phyloP scores from a whole-genome alignment of 768 basidiomycete species.

The Trametes coccinea region DNA sequence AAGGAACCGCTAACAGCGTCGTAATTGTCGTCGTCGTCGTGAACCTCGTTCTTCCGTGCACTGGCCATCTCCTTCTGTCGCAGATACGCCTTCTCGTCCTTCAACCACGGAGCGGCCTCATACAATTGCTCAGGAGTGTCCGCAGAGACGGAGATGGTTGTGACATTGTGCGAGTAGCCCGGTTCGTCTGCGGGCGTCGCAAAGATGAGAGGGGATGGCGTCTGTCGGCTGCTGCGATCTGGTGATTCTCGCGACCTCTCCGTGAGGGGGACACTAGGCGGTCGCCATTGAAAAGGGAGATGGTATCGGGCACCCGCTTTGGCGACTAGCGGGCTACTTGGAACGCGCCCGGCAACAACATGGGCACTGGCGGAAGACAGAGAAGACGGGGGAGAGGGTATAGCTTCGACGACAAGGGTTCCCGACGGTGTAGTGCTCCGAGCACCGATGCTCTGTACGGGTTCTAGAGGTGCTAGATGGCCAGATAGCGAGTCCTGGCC shows the following conservation, averaged over 20 bases:
- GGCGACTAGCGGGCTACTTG: conserved; percentile 11
- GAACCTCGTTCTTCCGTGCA: conserved; percentile 7
- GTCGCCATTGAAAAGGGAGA: conserved; percentile 23
- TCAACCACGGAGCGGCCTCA: conserved; percentile 17
- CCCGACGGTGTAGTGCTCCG: conserved; percentile 17
- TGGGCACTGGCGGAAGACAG: conserved; percentile 13
- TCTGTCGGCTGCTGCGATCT: conserved; percentile 8
- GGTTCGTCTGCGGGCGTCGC: conserved; percentile 20
- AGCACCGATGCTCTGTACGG: conserved; percentile 8
- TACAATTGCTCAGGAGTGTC: conserved; percentile 9
- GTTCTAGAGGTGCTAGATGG: conserved; percentile 1
- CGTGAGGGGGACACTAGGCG: conserved; percentile 3
- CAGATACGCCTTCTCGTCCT: conserved; percentile 22
- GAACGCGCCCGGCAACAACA: conserved; percentile 15
- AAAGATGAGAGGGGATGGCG: conserved; percentile 31
- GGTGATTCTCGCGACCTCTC: conserved; percentile 8
- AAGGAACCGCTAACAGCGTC: conserved; percentile 23
- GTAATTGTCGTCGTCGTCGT: conserved; percentile 18
- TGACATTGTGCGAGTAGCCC: conserved; percentile 4
- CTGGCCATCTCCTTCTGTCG: conserved; percentile 12
- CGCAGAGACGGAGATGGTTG: not conserved
- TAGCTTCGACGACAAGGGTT: conserved; percentile 15
- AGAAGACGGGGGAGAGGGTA: conserved; percentile 22
- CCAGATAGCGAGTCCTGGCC: conserved; percentile 1
- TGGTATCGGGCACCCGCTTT: conserved; percentile 19